Base-by-base conservation (phyloP, 169 alveolate genomes). In the Cryptosporidium sp. region DNA sequence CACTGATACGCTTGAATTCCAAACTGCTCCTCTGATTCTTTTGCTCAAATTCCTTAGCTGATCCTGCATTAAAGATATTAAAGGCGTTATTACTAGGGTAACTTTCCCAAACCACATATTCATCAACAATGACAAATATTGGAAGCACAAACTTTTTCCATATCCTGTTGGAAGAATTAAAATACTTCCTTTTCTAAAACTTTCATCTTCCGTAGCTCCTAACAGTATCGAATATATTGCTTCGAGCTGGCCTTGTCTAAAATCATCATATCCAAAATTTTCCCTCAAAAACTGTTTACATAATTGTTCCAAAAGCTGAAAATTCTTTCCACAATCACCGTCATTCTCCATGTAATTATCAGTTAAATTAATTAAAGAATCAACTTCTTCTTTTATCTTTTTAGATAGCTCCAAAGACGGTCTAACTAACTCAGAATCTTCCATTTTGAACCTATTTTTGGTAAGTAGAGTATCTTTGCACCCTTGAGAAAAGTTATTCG, bases 61-160 rank as follows among this genome's bases (percentile, higher is more conserved):
- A 71, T 96, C 98, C 71, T 94, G 94, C 95, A 96, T 96, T 23
- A 96, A 85, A 23, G 97, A 93, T 75, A 96, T 93, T 75, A 96
- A 86, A 23, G 98, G 98, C 61, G 96, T 93, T 16, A 96, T 93
- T 12, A 96, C 95, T 10, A 95, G 43, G 21, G 96, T 91, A 50
- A 96, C 91, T 23, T 59, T 69, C 37, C 37, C 29, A 12, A 43
- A 86, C 84, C 84, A 37, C 74, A 51, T 58, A 55, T 59, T 80
- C 37, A 62, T 14, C 21, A 93, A 55, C 84, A 93, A 41, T 23
- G 95, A 92, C 8, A 92, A 87, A 14, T 89, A 86, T 85, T 92
- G 95, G 75, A 85, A 92, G 29, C 93, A 87, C 55, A 94, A 70
- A 52, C 94, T 91, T 69, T 94, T 92, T 7, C 95, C 94, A 16